Evolutionary conservation across 495 filamentous ascomycete species (phyloP), one percentile per base, ranked within the genome.

Genomic region (Lasiosphaeria ovina): DNA sequence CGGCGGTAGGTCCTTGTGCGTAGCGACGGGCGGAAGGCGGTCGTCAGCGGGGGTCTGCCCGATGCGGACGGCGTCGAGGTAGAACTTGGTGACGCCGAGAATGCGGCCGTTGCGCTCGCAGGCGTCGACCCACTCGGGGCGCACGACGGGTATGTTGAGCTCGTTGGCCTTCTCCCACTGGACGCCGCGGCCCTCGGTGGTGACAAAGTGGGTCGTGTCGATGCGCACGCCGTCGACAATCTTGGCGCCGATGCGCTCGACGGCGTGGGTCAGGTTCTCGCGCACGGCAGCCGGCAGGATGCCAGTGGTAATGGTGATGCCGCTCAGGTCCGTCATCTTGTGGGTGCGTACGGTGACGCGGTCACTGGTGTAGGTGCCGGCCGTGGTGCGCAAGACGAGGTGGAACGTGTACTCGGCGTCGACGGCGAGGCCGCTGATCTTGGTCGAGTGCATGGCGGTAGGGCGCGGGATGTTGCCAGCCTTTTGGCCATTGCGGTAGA

Each of bases 181-280:
- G 50, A 88, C 81, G 8, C 94, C 94, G 16, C 92, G 79, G 3
- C 93, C 93, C 70, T 99, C 95, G n/a, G 90, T 93, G 63, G 93
- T 97, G 53, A 99, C 93, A 72, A 98, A 99, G 74, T 99, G 94
- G 14, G 94, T 99, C 3, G 94, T 99, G 67, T 99, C 94, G 61
- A 99, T 98, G 55, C 93, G 82, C 35, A 99, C 95, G 3, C 84
- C 81, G 63, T 98, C 95, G 52, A 91, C 89, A 57, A 97, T 76
- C 77, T 94, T 96, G 47, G 90, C 95, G 40, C 95, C 94, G 60
- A 99, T 96, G 57, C 92, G 82, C 63, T 96, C 87, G 24, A 97
- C 80, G 3, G 92, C 89, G 17, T 79, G 81, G 24, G 82, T 76
- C 1, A 99, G 83, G 47, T 81, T 85, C 57, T 96, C 92, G 62